Percentiles rank a stretch among this genome's conserved stretches.
Conservation (phyloP, 352 stramenopile species). For the Nothophytophthora sp. region DNA sequence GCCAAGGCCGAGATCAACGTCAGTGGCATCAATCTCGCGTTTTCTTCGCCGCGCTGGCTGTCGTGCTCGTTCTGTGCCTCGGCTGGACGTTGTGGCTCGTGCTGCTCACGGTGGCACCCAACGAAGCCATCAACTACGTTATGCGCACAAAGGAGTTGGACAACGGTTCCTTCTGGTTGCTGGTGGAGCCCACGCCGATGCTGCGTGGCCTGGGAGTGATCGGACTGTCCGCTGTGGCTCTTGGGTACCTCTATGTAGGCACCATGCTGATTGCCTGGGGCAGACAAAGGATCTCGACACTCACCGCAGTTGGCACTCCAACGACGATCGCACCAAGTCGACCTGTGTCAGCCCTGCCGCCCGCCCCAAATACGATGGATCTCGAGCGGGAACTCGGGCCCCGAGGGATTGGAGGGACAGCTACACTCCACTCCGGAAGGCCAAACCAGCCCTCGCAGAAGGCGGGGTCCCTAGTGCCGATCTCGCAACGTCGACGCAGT, state of each 20-base stretch:
- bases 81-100: conserved; percentile 34
- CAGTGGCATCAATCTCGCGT: conserved; percentile 13
- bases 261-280: conserved; percentile 3
- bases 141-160: conserved; percentile 34
- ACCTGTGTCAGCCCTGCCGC: no score
- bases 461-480: neutral
- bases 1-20: neutral
- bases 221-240: conserved; percentile 14
- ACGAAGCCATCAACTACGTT: conserved; percentile 32
- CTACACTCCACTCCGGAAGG: neutral
- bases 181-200: conserved; percentile 21
- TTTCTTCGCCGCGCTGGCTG: conserved; percentile 6
- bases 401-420: no score
- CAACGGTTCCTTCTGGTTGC: conserved; percentile 38
- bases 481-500: no score
- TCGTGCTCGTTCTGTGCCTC: conserved; percentile 18
- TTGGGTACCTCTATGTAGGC: conserved; percentile 27
- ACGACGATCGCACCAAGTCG: no score
- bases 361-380: neutral
- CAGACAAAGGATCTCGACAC: neutral
- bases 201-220: conserved; percentile 17
- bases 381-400: neutral
- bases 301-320: no score
- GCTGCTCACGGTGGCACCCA: conserved; percentile 27
- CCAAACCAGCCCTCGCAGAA: neutral